These are phyloP conservation scores for Nyssa sinensis DNA, from an alignment of 148 eudicot species.

Conservation along the genomic window DNA sequence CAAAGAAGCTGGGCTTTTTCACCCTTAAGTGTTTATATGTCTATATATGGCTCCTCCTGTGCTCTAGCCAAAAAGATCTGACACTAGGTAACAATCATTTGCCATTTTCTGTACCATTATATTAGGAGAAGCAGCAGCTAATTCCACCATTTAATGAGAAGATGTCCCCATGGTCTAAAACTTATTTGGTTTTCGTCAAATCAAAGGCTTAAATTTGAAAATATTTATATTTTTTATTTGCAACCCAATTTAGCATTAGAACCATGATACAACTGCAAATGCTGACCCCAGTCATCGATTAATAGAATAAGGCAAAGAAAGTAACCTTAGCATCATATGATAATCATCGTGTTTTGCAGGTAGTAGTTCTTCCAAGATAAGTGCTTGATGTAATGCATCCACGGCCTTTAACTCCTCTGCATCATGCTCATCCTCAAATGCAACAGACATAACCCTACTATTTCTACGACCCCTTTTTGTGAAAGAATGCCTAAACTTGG, in stretches of 20 bases:
- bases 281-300: not conserved
- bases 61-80: no score
- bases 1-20: not conserved
- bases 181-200: not conserved
- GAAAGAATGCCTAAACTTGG: constrained; percentile 62
- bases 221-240: not conserved
- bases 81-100: not conserved
- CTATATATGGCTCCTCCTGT: not conserved
- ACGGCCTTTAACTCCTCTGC: constrained; percentile 82
- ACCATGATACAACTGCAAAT: not conserved
- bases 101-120: not conserved
- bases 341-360: constrained; percentile 85
- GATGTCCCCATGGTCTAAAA: not conserved
- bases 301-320: constrained; percentile 9
- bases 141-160: not conserved
- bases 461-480: constrained; percentile 59
- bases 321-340: constrained; percentile 76
- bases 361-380: constrained; percentile 72
- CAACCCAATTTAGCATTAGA: not conserved
- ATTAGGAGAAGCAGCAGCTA: no score
- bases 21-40: no score
- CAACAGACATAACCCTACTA: constrained; percentile 71
- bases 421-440: constrained; percentile 76
- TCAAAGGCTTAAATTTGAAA: not conserved
- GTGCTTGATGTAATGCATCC: constrained; percentile 75